phyloP scores from a whole-genome alignment of 371 early-diverging fungal genomes.

The Mucor velutinosus region DNA sequence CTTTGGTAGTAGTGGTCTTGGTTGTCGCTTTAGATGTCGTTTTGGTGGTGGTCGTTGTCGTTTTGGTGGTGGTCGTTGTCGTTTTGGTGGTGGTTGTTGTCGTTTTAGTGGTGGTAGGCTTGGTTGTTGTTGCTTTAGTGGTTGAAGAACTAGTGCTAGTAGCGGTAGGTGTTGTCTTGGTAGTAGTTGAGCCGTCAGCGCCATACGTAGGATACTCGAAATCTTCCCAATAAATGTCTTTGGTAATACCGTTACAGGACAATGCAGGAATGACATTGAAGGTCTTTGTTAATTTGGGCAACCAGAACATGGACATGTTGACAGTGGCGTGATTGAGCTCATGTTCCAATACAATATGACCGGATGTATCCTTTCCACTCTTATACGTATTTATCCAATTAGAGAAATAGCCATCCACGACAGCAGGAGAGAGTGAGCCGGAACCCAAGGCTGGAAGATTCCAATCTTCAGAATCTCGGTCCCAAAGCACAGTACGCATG shows the following conservation, averaged over 20 bases:
- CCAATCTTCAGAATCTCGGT: conserved; percentile 38
- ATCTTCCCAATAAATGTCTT: conserved; percentile 49
- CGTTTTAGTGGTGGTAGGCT: neutral
- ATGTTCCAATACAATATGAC: conserved; percentile 55
- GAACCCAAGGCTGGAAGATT: conserved; percentile 17
- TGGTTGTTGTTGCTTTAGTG: too few species aligned
- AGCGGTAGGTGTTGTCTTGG: neutral
- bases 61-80: neutral
- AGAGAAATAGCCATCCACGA: conserved; percentile 40
- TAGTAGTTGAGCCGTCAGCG: neutral
- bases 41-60: neutral
- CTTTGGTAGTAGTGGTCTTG: neutral
- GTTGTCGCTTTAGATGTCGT: neutral
- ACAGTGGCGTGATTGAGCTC: conserved; percentile 52
- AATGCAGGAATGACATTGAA: conserved; percentile 50
- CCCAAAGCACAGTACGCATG: conserved; percentile 47
- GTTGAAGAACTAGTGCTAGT: too few species aligned
- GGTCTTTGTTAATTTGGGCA: conserved; percentile 40
- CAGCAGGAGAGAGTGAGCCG: conserved; percentile 28
- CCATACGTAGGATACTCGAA: conserved; percentile 35
- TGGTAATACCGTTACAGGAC: conserved; percentile 48
- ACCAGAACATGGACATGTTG: conserved; percentile 49
- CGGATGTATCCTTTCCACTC: conserved; percentile 32
- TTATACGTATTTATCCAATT: conserved; percentile 42
- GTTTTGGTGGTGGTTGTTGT: neutral